phyloP scores from a whole-genome alignment of 75 land plant genomes.

The Selaginella tamariscina region DNA sequence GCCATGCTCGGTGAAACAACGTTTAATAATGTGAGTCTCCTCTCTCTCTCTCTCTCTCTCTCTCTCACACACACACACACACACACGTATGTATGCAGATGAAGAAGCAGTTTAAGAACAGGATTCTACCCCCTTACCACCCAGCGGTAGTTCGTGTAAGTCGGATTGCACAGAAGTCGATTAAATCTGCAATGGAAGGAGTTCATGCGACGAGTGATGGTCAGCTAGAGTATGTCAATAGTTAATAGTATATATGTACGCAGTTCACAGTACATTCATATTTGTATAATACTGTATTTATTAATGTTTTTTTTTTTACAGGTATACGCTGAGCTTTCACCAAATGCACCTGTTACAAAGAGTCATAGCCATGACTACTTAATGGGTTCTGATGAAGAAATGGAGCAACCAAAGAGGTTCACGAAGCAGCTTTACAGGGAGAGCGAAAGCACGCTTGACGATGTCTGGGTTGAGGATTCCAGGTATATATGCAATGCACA shows the following conservation, averaged over 20 bases:
- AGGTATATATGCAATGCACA: too few species aligned
- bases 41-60: not conserved
- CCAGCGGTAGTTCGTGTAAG: slow-evolving; percentile 60
- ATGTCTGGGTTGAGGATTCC: slow-evolving; percentile 69
- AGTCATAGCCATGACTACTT: not conserved
- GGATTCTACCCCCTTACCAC: slow-evolving; percentile 71
- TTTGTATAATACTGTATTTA: not conserved
- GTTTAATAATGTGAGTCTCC: slow-evolving; percentile 33
- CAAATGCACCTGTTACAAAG: not conserved
- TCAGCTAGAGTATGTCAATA: not conserved
- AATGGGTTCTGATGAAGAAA: not conserved
- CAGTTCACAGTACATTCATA: not conserved
- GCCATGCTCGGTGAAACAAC: slow-evolving; percentile 49
- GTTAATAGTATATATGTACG: slow-evolving; percentile 39
- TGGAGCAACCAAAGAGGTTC: slow-evolving; percentile 8
- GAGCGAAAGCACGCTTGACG: slow-evolving; percentile 66
- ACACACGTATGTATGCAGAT: too few species aligned
- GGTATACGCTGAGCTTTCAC: not conserved
- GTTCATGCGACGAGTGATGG: slow-evolving; percentile 13
- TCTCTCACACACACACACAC: too few species aligned
- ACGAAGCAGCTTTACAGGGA: slow-evolving; percentile 21
- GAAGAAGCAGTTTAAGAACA: slow-evolving; percentile 38
- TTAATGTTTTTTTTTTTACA: too few species aligned
- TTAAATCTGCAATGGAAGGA: slow-evolving; percentile 60
- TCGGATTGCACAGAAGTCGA: slow-evolving; percentile 56